Conservation (phyloP, 495 filamentous ascomycete genomes). For the Xylaria scruposa region DNA sequence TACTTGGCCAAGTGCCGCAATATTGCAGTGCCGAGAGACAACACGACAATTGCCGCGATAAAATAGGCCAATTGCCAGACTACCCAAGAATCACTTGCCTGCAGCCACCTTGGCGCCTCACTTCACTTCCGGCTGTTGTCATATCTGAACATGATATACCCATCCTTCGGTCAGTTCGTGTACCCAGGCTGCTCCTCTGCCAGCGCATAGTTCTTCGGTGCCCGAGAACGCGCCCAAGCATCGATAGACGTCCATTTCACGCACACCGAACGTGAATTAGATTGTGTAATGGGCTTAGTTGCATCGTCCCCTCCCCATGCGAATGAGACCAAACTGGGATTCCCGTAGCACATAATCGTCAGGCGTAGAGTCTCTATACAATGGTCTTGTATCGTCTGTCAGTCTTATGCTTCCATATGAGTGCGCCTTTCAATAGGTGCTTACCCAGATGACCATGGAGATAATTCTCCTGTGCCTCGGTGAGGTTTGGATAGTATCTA, state of each 20-base stretch:
- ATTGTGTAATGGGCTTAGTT: no score
- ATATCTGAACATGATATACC: no score
- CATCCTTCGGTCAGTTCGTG: no score
- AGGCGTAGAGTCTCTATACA: not conserved
- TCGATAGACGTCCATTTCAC: no score
- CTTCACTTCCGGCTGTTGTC: not conserved
- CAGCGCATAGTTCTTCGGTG: conserved; percentile 8
- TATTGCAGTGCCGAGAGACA: no score
- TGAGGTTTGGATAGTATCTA: conserved; percentile 33
- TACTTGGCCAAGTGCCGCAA: no score
- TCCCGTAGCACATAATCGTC: not conserved
- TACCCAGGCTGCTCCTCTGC: conserved; percentile 4
- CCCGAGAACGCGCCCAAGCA: not conserved
- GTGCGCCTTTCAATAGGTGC: not conserved
- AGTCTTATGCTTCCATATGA: not conserved
- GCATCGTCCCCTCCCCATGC: no score
- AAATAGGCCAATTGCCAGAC: no score
- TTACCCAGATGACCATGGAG: conserved; percentile 28
- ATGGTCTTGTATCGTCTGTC: not conserved
- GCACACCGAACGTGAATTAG: no score
- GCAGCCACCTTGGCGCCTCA: not conserved
- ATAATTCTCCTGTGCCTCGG: conserved; percentile 22
- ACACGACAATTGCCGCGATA: no score
- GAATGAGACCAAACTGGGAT: not conserved
- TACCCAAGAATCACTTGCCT: no score